Conservation (phyloP, 2,329 filamentous ascomycete species). For the Biscogniauxia sp. region DNA sequence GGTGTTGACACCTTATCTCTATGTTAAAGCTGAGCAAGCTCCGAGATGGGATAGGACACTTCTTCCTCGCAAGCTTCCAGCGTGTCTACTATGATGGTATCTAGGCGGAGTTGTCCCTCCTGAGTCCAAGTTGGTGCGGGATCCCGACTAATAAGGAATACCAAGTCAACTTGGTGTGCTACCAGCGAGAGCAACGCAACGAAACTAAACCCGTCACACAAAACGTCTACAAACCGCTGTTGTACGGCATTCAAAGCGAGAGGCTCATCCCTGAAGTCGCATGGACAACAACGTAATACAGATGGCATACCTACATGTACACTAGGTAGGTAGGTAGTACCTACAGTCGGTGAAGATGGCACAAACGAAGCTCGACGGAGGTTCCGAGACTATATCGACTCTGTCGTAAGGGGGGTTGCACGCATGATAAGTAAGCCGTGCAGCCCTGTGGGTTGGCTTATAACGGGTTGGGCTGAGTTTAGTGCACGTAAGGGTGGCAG, state of each 20-base stretch:
- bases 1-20: background rate
- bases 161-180: background rate
- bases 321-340: too few relatives aligned
- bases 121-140: background rate
- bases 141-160: background rate
- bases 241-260: conserved; percentile 19
- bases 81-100: background rate
- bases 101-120: background rate
- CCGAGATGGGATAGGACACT: background rate
- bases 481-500: background rate
- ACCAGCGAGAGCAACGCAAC: conserved; percentile 10
- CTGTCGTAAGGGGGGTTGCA: conserved; percentile 6
- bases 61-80: background rate
- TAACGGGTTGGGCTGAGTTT: conserved; percentile 11
- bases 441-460: conserved; percentile 12
- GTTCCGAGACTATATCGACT: conserved; percentile 13
- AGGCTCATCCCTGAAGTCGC: conserved; percentile 15
- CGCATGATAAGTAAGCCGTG: conserved; percentile 11
- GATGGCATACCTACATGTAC: background rate
- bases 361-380: conserved; percentile 6
- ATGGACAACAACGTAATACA: conserved; percentile 17
- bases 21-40: background rate
- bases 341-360: background rate
- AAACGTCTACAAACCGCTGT: conserved; percentile 22
- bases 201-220: conserved; percentile 15